Conservation (phyloP, 305 asterid genomes). For the Fraxinus velutina region DNA sequence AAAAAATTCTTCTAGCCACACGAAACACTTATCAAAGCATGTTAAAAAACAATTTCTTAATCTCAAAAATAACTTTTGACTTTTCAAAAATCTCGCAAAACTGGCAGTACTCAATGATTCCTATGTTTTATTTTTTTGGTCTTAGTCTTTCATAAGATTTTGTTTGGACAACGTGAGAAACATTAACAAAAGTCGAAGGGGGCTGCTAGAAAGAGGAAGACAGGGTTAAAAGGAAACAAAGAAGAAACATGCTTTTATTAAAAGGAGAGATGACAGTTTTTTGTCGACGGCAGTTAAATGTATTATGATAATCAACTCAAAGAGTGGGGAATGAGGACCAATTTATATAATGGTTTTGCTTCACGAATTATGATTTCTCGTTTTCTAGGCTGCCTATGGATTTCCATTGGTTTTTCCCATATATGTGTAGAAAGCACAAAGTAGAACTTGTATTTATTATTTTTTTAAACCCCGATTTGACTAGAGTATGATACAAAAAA, state of each 20-base stretch:
- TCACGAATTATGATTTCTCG: neutral
- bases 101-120: too few relatives aligned
- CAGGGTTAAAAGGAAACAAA: neutral
- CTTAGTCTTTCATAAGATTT: neutral
- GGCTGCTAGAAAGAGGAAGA: neutral
- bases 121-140: neutral
- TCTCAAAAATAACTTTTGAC: too few relatives aligned
- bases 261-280: neutral
- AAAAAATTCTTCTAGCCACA: too few relatives aligned
- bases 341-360: neutral
- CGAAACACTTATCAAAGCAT: too few relatives aligned
- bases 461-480: neutral
- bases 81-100: too few relatives aligned
- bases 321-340: neutral
- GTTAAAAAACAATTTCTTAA: too few relatives aligned
- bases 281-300: neutral
- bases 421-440: neutral
- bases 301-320: neutral
- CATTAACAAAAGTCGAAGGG: conserved; percentile 21
- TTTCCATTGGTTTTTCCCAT: too few relatives aligned
- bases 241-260: neutral
- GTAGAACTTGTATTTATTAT: neutral
- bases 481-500: neutral
- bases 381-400: too few relatives aligned
- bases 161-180: conserved; percentile 10